Evolutionary conservation across 192 early-diverging fungal species (phyloP).

Genomic region (Coemansia sp.): DNA sequence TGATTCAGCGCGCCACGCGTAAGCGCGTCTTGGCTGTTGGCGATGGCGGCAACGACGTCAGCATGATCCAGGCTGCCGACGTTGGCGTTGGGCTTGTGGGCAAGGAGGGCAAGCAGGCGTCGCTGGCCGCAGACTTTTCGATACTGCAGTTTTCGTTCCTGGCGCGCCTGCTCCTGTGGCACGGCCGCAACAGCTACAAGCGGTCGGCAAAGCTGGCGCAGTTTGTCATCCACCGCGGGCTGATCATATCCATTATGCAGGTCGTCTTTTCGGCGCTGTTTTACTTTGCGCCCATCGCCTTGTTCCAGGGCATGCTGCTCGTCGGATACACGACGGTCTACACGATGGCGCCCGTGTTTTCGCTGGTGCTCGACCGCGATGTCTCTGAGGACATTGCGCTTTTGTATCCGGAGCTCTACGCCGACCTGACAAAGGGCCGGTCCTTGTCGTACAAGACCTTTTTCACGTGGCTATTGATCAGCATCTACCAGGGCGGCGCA

Average conservation of each 20-base stretch:
- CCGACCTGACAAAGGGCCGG: constrained; percentile 92
- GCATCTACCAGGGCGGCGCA: constrained; percentile 95
- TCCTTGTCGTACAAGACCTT: constrained; percentile 93
- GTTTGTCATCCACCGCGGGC: constrained; percentile 96
- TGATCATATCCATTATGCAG: constrained; percentile 98
- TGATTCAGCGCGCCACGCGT: constrained; percentile 76
- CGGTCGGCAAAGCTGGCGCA: constrained; percentile 93
- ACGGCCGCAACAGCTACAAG: constrained; percentile 94
- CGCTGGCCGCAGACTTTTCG: constrained; percentile 93
- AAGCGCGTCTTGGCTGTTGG: constrained; percentile 88
- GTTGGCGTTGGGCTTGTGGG: constrained; percentile 98
- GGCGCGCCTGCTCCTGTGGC: constrained; percentile 89
- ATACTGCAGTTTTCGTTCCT: constrained; percentile 87
- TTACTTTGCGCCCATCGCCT: constrained; percentile 96
- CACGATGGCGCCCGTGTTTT: constrained; percentile 97
- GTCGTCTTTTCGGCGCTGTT: constrained; percentile 96
- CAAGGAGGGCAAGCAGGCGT: constrained; percentile 95
- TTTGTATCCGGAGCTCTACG: constrained; percentile 92
- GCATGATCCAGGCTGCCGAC: constrained; percentile 96
- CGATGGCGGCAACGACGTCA: constrained; percentile 97
- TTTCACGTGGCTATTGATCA: constrained; percentile 92
- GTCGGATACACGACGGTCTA: constrained; percentile 96
- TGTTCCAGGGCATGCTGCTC: constrained; percentile 88
- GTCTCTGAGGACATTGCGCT: constrained; percentile 88
- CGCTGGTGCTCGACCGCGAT: constrained; percentile 90